A percentile compares a stretch with the other conserved stretches of the same genome.
Conservation (phyloP, 1,284 basidiomycete genomes). For the Ustilago lituana region DNA sequence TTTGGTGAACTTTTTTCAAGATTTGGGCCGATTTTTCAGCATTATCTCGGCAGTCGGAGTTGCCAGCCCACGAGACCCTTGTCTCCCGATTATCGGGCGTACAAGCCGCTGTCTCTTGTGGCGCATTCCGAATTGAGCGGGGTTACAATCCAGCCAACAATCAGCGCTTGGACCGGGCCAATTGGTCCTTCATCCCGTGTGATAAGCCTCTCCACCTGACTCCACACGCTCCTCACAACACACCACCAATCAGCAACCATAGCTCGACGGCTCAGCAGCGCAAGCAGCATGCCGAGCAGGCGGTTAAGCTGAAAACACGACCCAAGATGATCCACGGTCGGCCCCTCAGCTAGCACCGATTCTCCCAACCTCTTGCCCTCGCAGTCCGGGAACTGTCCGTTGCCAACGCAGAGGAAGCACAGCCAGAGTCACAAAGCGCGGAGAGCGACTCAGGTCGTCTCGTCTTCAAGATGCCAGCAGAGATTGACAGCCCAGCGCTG, state of each 20-base stretch:
- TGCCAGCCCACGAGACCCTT: neutral
- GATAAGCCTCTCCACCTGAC: neutral
- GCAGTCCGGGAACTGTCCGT: neutral
- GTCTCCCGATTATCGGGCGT: slow-evolving; percentile 29
- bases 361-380: neutral
- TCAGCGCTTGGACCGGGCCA: slow-evolving; percentile 5
- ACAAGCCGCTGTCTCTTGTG: neutral
- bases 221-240: neutral
- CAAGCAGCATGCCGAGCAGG: too few relatives aligned
- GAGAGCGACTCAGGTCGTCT: neutral
- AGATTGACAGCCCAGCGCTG: slow-evolving; percentile 26
- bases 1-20: slow-evolving; percentile 17
- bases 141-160: neutral
- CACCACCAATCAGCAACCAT: too few relatives aligned
- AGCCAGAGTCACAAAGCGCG: too few relatives aligned
- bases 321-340: too few relatives aligned
- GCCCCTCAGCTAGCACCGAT: too few relatives aligned
- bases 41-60: slow-evolving; percentile 29
- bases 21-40: slow-evolving; percentile 1
- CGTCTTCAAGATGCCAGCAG: slow-evolving; percentile 6
- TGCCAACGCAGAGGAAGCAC: neutral
- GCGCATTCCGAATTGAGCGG: slow-evolving; percentile 9
- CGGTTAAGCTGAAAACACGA: too few relatives aligned
- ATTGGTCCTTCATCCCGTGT: neutral
- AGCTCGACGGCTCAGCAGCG: too few relatives aligned